These are phyloP conservation scores for Fraxinus pennsylvanica DNA, from an alignment of 257 asterid genomes.

Conservation along the genomic window DNA sequence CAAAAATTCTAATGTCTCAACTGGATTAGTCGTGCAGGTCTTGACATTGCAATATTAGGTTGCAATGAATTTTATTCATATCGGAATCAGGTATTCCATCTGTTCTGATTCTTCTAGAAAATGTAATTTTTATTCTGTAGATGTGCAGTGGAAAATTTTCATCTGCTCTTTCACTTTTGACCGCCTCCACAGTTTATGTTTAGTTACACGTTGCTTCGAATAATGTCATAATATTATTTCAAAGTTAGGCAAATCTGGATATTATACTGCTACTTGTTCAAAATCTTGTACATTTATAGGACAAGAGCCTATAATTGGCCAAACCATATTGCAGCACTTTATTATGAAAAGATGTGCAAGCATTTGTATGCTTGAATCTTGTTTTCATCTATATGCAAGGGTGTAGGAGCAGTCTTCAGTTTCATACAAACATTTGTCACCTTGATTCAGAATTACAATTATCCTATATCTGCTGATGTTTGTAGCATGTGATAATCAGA, in stretches of 20 bases:
- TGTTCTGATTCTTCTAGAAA: slow-evolving; percentile 15
- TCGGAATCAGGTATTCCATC: slow-evolving; percentile 73
- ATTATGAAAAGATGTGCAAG: not conserved
- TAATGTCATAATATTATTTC: not conserved
- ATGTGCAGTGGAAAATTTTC: not conserved
- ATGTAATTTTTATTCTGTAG: slow-evolving; percentile 10
- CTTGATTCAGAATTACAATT: too few species aligned
- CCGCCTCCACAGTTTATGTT: not conserved
- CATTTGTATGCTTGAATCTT: not conserved
- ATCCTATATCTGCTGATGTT: too few species aligned
- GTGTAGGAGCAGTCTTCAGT: too few species aligned
- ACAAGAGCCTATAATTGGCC: not conserved
- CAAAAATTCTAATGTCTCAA: slow-evolving; percentile 36
- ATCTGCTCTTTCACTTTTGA: not conserved
- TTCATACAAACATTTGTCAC: too few species aligned
- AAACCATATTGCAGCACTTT: not conserved
- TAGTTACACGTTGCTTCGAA: not conserved
- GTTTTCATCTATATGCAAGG: too few species aligned
- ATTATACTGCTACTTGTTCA: not conserved
- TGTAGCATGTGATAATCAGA: too few species aligned
- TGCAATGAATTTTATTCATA: slow-evolving; percentile 94
- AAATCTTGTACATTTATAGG: not conserved
- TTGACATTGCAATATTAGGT: slow-evolving; percentile 85
- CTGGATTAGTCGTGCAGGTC: slow-evolving; percentile 68
- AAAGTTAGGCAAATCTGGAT: not conserved